These are phyloP conservation scores for Calonectria pteridis DNA, from an alignment of 2,329 filamentous ascomycete species.

Conservation along the genomic window DNA sequence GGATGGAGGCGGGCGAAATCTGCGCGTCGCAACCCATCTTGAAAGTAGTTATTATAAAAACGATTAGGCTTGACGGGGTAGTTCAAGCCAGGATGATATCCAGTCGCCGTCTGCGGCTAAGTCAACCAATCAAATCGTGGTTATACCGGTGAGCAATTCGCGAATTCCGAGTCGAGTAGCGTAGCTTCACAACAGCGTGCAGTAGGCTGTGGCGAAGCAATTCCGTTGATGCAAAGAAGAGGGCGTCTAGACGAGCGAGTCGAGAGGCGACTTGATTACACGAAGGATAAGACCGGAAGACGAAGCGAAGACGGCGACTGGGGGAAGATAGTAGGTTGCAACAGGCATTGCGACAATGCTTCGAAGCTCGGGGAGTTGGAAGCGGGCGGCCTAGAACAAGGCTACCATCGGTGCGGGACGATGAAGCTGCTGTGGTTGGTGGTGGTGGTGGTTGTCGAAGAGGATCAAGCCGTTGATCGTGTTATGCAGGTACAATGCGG, in stretches of 20 bases:
- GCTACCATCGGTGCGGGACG: slow-evolving; percentile 50
- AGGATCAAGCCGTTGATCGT: slow-evolving; percentile 37
- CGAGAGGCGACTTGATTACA: slow-evolving; percentile 61
- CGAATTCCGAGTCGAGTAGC: slow-evolving; percentile 51
- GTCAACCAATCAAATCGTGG: slow-evolving; percentile 63
- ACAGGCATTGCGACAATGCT: slow-evolving; percentile 68
- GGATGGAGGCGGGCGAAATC: slow-evolving; percentile 64
- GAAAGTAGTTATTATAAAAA: slow-evolving; percentile 47
- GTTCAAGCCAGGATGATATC: slow-evolving; percentile 54
- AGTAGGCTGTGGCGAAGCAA: slow-evolving; percentile 51
- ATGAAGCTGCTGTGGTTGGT: slow-evolving; percentile 18
- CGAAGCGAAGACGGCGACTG: slow-evolving; percentile 74
- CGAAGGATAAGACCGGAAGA: slow-evolving; percentile 70
- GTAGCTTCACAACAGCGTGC: slow-evolving; percentile 56
- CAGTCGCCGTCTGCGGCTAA: slow-evolving; percentile 68
- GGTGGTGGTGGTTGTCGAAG: slow-evolving; percentile 27
- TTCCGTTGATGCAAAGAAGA: slow-evolving; percentile 56
- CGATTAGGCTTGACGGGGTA: slow-evolving; percentile 44
- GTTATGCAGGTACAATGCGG: slow-evolving; percentile 48
- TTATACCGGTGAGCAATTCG: slow-evolving; percentile 51
- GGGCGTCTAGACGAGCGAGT: slow-evolving; percentile 58
- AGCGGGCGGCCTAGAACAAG: slow-evolving; percentile 46
- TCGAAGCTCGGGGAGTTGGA: slow-evolving; percentile 42
- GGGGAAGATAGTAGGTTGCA: slow-evolving; percentile 62
- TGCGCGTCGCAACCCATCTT: slow-evolving; percentile 71